Base-by-base conservation (phyloP, 1,284 basidiomycete genomes). In the Laetiporus sulphureus region DNA sequence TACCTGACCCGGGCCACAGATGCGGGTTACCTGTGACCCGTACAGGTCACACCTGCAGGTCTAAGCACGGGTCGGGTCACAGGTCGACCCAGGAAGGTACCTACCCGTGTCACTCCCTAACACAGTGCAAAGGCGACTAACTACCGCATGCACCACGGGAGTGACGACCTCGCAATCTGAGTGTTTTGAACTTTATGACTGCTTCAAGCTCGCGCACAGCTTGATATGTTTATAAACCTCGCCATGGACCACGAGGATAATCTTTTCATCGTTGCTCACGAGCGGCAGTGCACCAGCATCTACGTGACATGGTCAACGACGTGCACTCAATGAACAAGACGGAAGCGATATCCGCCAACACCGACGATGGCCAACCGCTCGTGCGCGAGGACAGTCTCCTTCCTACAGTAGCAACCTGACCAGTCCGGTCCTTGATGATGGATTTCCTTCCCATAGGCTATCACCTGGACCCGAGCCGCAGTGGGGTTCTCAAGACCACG, bases 161-260 rank as follows among this genome's bases (percentile, higher is more conserved):
- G 99, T 79, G 60, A 99, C 96, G 57, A 97, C 84, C 66, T 99
- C 96, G 66, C 96, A 99, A 61, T 99, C 96, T 1, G 94, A 98
- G 61, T 97, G 91, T 0, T 92, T 96, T 77, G 98, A 96, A 48
- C 83, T 81, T 49, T 83, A 78, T 70, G 38, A 73, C 59, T 34
- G 74, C 80, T 53, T 52, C 21, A 94, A 69, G 21, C 65, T 67
- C 45, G 85, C 79, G 50, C 91, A 82, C 36, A 99, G 78, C 27
- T 82, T 74, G 46, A 91, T 68, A 63, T 99, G 91, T 75, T 99
- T 99, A 77, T 99, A 99, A 58, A 99, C 99, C 67, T 99, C 96
- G 42, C 96, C 96, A 68, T 99, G 99, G 61, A 99, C 96, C 46
- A 91, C 83, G 42, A 99, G 84, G 55, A 88, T 77, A 52, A 86